These are phyloP conservation scores for Trichomonas gallinae DNA, from an alignment of 208 protist genomes.

Conservation along the genomic window DNA sequence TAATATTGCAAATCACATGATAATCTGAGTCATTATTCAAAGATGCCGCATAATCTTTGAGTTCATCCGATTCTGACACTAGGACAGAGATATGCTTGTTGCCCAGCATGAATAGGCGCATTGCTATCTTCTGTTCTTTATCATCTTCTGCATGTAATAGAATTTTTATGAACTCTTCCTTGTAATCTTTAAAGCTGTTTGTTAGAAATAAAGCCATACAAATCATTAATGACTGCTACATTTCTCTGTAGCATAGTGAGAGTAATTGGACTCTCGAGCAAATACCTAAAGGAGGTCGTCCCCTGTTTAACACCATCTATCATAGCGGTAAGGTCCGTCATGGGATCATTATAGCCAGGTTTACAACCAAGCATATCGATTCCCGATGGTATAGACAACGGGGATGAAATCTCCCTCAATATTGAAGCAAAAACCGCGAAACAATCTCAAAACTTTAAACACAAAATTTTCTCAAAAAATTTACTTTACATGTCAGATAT, in stretches of 20 bases:
- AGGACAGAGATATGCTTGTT: background rate
- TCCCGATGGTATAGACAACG: too few species aligned
- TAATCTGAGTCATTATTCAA: background rate
- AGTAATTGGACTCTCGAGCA: background rate
- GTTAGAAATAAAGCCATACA: background rate
- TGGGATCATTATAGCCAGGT: too few species aligned
- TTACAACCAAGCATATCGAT: too few species aligned
- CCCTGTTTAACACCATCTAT: too few species aligned
- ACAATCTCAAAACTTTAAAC: too few species aligned
- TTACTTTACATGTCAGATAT: too few species aligned
- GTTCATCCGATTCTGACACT: background rate
- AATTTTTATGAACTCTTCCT: background rate
- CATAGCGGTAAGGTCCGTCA: too few species aligned
- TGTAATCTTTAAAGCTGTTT: background rate
- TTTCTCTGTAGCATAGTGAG: background rate
- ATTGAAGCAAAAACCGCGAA: too few species aligned
- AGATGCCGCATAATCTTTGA: background rate
- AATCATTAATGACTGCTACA: background rate
- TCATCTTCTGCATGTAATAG: background rate
- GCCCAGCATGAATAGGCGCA: background rate
- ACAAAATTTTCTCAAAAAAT: too few species aligned
- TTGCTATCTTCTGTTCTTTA: background rate
- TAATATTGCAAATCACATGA: background rate
- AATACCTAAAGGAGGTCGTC: background rate
- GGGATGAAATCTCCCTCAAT: too few species aligned